Evolutionary conservation across 208 protist species (phyloP).

Genomic region (Trichomonas gallinae): DNA sequence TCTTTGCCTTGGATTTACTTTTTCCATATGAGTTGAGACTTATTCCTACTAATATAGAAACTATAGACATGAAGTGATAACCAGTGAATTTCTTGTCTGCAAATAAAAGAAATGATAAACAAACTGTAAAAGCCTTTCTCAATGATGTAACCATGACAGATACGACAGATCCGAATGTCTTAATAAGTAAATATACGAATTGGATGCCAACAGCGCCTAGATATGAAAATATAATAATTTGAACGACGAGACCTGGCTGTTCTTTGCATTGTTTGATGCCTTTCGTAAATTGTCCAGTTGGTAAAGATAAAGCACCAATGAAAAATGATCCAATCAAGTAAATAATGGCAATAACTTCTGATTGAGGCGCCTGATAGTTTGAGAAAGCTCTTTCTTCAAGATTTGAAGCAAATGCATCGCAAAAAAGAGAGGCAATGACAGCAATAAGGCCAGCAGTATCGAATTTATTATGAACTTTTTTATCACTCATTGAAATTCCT

Average conservation of each 20-base stretch:
- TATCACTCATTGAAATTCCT: neutral
- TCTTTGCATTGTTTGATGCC: neutral
- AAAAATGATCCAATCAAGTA: neutral
- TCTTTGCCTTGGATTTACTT: neutral
- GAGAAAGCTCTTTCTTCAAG: neutral
- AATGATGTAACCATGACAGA: neutral
- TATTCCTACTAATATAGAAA: neutral
- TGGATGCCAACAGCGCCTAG: neutral
- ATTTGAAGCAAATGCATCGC: neutral
- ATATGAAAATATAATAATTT: neutral
- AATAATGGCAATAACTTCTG: neutral
- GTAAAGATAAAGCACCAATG: neutral
- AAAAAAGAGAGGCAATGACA: neutral
- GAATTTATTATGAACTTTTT: neutral
- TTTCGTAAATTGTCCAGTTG: neutral
- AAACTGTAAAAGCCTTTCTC: neutral
- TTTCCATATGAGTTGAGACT: neutral
- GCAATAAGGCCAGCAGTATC: neutral
- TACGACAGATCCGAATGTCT: neutral
- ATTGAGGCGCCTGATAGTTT: neutral
- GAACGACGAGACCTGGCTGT: neutral
- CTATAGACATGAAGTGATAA: neutral
- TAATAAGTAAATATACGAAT: neutral
- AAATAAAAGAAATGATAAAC: neutral
- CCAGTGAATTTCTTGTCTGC: neutral